Evolutionary conservation across 371 early-diverging fungal genomes (phyloP).

Genomic region (Dinochytrium kinnereticum): DNA sequence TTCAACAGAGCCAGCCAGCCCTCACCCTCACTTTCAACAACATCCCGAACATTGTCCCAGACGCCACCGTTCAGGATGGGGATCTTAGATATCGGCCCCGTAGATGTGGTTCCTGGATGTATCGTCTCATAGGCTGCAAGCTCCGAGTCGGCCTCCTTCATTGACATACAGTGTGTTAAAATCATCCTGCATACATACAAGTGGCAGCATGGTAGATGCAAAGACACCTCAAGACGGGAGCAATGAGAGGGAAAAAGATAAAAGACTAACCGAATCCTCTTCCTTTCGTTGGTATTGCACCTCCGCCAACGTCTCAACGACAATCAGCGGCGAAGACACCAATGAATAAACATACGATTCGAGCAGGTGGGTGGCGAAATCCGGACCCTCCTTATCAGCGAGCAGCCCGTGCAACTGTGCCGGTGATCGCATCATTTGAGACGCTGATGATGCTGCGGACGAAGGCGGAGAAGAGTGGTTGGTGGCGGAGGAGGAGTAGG

Average conservation of each 20-base stretch:
- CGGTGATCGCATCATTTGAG: not conserved
- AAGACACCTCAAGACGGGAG: not conserved
- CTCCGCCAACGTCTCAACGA: conserved; percentile 49
- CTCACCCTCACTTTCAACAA: conserved; percentile 40
- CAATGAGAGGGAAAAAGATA: not conserved
- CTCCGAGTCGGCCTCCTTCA: conserved; percentile 21
- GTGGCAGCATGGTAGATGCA: not conserved
- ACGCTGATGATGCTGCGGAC: not conserved
- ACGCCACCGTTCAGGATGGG: conserved; percentile 38
- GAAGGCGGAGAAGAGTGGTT: not conserved
- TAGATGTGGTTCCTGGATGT: conserved; percentile 11
- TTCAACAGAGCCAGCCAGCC: conserved; percentile 43
- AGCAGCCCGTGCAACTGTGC: conserved; percentile 4
- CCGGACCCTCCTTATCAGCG: conserved; percentile 21
- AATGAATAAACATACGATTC: conserved; percentile 42
- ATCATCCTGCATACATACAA: not conserved
- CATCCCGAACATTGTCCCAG: conserved; percentile 37
- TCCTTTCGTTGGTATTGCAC: conserved; percentile 45
- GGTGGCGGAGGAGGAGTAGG: not conserved
- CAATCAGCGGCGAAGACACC: conserved; percentile 44
- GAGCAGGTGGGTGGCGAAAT: conserved; percentile 37
- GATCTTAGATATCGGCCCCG: not conserved
- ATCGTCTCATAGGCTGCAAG: conserved; percentile 30
- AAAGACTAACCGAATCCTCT: not conserved
- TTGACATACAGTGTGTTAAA: not conserved